Conservation (phyloP, 805 yeast genomes). For the Barnettozyma vustinii region DNA sequence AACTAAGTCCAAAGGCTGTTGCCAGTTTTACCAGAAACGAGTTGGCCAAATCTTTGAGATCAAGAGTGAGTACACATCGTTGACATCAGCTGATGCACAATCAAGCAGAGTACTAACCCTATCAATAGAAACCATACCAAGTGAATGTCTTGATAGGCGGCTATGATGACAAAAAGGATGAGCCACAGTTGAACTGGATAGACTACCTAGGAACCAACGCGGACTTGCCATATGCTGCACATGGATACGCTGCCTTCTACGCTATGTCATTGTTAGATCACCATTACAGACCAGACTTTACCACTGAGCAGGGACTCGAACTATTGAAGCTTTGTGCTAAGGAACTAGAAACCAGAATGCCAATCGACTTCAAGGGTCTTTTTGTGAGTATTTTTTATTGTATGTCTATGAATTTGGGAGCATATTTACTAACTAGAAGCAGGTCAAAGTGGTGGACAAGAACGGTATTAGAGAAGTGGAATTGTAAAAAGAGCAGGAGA, state of each 20-base stretch:
- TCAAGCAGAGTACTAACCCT: conserved; percentile 8
- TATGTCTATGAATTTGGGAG: background rate
- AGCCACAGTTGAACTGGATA: conserved; percentile 76
- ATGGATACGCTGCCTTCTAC: conserved; percentile 97
- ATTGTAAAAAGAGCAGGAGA: background rate
- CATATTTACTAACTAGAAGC: conserved; percentile 13
- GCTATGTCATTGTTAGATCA: conserved; percentile 85
- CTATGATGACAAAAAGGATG: conserved; percentile 50
- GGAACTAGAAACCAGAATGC: conserved; percentile 82
- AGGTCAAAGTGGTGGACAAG: conserved; percentile 60
- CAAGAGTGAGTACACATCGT: conserved; percentile 41
- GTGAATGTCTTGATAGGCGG: conserved; percentile 91
- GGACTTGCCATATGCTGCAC: conserved; percentile 93
- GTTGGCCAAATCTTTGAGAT: conserved; percentile 81
- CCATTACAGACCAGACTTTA: conserved; percentile 76
- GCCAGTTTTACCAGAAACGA: conserved; percentile 85
- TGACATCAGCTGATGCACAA: background rate
- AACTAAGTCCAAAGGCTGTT: conserved; percentile 78
- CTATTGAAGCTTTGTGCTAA: conserved; percentile 66
- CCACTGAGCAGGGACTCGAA: conserved; percentile 70
- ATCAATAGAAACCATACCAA: conserved; percentile 72
- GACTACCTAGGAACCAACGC: conserved; percentile 93
- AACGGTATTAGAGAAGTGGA: conserved; percentile 47
- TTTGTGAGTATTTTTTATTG: conserved; percentile 26
- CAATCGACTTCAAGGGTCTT: conserved; percentile 90